Percentiles rank a stretch among this genome's conserved stretches.
Conservation (phyloP, 495 filamentous ascomycete species). For the Penicillium subrubescens region DNA sequence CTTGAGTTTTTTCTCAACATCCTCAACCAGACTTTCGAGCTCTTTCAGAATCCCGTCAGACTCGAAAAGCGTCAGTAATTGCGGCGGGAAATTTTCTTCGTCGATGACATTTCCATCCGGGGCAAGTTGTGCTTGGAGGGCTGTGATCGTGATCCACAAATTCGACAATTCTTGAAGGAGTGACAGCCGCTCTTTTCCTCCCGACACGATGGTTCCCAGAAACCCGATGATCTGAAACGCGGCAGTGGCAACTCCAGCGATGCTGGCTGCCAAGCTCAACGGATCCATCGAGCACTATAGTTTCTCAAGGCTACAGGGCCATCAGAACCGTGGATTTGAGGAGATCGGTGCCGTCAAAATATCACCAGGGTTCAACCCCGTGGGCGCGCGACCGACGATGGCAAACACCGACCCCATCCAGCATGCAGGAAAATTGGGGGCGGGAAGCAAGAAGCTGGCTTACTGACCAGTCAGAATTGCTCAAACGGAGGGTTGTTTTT, state of each 20-base stretch:
- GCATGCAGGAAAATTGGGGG: slow-evolving; percentile 2
- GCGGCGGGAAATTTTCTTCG: slow-evolving; percentile 4
- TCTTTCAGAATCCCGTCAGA: background rate
- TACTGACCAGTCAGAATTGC: background rate
- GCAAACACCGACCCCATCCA: background rate
- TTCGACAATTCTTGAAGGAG: slow-evolving; percentile 7
- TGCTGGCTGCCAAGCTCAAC: slow-evolving; percentile 8
- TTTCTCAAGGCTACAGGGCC: background rate
- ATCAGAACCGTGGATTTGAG: background rate
- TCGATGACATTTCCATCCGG: slow-evolving; percentile 7
- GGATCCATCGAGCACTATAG: slow-evolving; percentile 1
- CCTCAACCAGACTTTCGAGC: background rate
- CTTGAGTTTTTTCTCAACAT: slow-evolving; percentile 6
- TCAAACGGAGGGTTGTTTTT: background rate
- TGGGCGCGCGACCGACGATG: background rate
- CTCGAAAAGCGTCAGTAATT: background rate
- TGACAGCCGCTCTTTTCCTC: slow-evolving; percentile 1
- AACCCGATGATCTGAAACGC: slow-evolving; percentile 10
- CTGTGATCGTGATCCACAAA: slow-evolving; percentile 11
- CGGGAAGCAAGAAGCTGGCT: background rate
- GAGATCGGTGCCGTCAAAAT: background rate
- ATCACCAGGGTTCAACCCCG: slow-evolving; percentile 3
- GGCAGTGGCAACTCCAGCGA: slow-evolving; percentile 5
- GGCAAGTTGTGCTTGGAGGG: slow-evolving; percentile 6
- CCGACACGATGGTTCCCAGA: background rate